phyloP scores from a whole-genome alignment of 805 yeast genomes.

The Candida ovalis region DNA sequence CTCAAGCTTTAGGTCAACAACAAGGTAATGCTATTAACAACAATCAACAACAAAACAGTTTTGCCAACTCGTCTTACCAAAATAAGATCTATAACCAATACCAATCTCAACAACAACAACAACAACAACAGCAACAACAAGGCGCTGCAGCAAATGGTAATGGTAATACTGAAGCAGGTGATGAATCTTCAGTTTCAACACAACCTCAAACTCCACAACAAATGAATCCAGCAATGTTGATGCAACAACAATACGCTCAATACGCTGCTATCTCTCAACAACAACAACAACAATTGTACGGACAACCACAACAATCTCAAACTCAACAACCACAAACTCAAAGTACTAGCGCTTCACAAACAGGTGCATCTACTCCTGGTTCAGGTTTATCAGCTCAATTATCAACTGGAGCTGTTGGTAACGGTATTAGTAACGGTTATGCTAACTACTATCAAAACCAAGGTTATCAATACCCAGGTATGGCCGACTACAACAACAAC shows the following conservation, averaged over 20 bases:
- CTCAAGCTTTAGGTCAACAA: constrained; percentile 13
- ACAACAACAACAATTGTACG: constrained; percentile 6
- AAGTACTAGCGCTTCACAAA: constrained; percentile 7
- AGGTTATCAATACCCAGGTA: constrained; percentile 19
- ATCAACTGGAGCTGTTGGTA: constrained; percentile 8
- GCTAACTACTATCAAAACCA: constrained; percentile 23
- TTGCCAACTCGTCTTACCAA: constrained; percentile 21
- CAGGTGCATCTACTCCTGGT: constrained; percentile 16
- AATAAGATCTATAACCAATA: constrained; percentile 27
- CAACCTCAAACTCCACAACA: constrained; percentile 12
- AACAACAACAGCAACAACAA: constrained; percentile 19
- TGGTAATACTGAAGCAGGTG: constrained; percentile 10
- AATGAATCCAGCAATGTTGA: constrained; percentile 20
- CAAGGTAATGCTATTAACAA: constrained; percentile 5
- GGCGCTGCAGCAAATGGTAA: constrained; percentile 8
- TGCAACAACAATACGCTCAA: constrained; percentile 24
- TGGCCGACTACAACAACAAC: constrained; percentile 19
- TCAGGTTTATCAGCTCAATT: constrained; percentile 6
- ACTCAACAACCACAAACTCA: constrained; percentile 8
- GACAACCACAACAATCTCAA: constrained; percentile 7
- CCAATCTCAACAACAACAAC: constrained; percentile 22
- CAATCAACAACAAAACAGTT: constrained; percentile 16
- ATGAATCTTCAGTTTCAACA: neutral
- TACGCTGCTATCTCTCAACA: constrained; percentile 18
- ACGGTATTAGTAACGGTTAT: constrained; percentile 15